A percentile compares a stretch with the other conserved stretches of the same genome.
phyloP scores from a whole-genome alignment of 1,284 basidiomycete genomes.

The Coniferiporia weirii region DNA sequence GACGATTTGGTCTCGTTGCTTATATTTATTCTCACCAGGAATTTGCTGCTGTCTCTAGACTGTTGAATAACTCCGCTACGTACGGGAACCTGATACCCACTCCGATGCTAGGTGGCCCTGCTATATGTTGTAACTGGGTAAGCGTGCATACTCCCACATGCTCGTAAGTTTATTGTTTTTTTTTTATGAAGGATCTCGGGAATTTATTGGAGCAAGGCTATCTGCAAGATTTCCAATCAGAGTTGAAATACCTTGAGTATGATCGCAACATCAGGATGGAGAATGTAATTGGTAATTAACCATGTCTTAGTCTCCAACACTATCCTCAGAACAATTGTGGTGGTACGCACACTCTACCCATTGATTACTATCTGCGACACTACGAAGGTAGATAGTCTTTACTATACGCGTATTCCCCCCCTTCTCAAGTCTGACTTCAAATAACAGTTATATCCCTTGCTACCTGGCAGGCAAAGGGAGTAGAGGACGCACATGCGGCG shows the following conservation, averaged over 20 bases:
- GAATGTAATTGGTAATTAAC: neutral
- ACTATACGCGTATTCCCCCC: slow-evolving; percentile 23
- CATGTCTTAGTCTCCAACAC: slow-evolving; percentile 24
- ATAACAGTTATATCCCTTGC: neutral
- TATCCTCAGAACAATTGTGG: slow-evolving; percentile 22
- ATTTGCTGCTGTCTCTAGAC: slow-evolving; percentile 30
- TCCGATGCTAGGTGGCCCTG: slow-evolving; percentile 41
- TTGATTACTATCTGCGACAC: neutral
- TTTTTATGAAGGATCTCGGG: slow-evolving; percentile 31
- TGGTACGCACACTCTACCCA: neutral
- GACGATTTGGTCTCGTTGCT: neutral
- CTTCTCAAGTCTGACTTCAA: neutral
- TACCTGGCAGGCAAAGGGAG: slow-evolving; percentile 41
- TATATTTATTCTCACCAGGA: slow-evolving; percentile 29
- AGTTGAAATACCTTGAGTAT: slow-evolving; percentile 43
- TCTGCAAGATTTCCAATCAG: slow-evolving; percentile 31
- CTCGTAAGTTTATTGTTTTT: neutral
- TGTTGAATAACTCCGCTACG: slow-evolving; percentile 31
- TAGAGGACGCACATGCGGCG: slow-evolving; percentile 19
- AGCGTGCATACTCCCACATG: slow-evolving; percentile 18
- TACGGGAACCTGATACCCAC: slow-evolving; percentile 35
- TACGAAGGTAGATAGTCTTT: slow-evolving; percentile 23
- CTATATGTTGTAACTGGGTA: slow-evolving; percentile 45
- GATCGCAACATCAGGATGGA: slow-evolving; percentile 17
- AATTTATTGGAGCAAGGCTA: slow-evolving; percentile 39